Conservation (phyloP, 1,284 basidiomycete species). For the Bjerkandera adusta region DNA sequence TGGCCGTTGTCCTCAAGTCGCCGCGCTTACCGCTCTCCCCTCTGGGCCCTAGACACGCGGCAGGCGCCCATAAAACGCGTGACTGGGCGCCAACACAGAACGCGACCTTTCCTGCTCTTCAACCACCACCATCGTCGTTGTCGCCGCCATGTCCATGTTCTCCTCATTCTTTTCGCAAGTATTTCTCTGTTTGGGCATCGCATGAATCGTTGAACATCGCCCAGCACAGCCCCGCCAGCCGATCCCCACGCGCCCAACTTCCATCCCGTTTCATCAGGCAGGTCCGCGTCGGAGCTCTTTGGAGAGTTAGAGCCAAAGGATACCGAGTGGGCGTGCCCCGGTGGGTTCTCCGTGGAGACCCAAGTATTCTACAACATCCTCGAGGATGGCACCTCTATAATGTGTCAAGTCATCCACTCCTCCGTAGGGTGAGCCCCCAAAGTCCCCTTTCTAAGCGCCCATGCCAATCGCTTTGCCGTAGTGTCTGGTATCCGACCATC, state of each 20-base stretch:
- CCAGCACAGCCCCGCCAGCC: slow-evolving; percentile 49
- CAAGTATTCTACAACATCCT: slow-evolving; percentile 87
- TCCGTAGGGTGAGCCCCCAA: slow-evolving; percentile 77
- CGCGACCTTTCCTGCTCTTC: too few relatives aligned
- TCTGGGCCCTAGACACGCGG: too few relatives aligned
- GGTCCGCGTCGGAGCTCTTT: slow-evolving; percentile 54
- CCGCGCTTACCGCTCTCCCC: too few relatives aligned
- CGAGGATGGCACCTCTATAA: slow-evolving; percentile 80
- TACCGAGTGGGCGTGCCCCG: slow-evolving; percentile 80
- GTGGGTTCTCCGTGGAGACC: slow-evolving; percentile 91
- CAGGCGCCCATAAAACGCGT: too few relatives aligned
- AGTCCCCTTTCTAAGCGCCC: slow-evolving; percentile 8
- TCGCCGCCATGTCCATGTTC: slow-evolving; percentile 57
- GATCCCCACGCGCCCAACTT: slow-evolving; percentile 75
- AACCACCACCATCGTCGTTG: too few relatives aligned
- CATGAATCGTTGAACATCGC: slow-evolving; percentile 15
- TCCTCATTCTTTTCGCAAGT: slow-evolving; percentile 72
- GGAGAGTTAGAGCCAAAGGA: slow-evolving; percentile 74
- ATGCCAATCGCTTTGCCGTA: slow-evolving; percentile 28
- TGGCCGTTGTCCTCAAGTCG: too few relatives aligned
- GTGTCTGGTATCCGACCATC: slow-evolving; percentile 90
- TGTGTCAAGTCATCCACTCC: slow-evolving; percentile 95
- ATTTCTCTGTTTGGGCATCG: slow-evolving; percentile 1
- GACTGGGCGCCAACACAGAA: too few relatives aligned
- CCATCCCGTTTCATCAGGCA: slow-evolving; percentile 67